These are phyloP conservation scores for Mycosphaerella arachidis DNA, from an alignment of 2,329 filamentous ascomycete species.

Conservation along the genomic window DNA sequence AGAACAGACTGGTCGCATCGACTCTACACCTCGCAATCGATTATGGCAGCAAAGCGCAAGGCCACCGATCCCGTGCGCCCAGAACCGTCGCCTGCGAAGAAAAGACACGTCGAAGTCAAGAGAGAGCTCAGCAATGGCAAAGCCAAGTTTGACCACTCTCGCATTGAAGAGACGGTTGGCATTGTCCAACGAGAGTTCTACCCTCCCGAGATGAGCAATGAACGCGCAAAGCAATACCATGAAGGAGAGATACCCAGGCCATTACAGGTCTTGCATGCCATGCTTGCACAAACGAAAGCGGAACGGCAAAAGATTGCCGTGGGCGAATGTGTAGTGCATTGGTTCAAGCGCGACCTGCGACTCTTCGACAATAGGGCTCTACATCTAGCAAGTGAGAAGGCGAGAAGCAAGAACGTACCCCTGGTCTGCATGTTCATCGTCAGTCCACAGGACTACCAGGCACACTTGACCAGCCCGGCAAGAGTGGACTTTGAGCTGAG, in stretches of 20 bases:
- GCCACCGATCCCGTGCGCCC: slow-evolving; percentile 31
- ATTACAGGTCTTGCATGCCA: slow-evolving; percentile 61
- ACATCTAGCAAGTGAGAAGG: slow-evolving; percentile 60
- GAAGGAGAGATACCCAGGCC: slow-evolving; percentile 66
- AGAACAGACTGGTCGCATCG: not conserved
- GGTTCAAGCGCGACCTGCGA: slow-evolving; percentile 83
- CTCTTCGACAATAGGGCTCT: slow-evolving; percentile 69
- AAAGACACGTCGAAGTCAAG: not conserved
- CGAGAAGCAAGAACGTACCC: slow-evolving; percentile 63
- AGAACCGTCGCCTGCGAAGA: slow-evolving; percentile 11
- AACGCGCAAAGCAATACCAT: slow-evolving; percentile 69
- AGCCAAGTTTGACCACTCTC: slow-evolving; percentile 31
- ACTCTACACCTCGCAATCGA: not conserved
- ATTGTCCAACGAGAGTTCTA: slow-evolving; percentile 62
- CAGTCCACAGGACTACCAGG: slow-evolving; percentile 78
- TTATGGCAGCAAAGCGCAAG: slow-evolving; percentile 28
- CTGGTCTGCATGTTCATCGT: slow-evolving; percentile 74
- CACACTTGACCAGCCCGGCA: slow-evolving; percentile 67
- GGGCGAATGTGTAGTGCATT: slow-evolving; percentile 69
- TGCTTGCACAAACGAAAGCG: slow-evolving; percentile 57
- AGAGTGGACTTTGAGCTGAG: slow-evolving; percentile 79
- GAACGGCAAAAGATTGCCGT: slow-evolving; percentile 50
- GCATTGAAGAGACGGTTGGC: slow-evolving; percentile 35
- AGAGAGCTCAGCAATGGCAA: slow-evolving; percentile 20
- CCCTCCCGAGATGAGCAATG: slow-evolving; percentile 79